Evolutionary conservation across 371 early-diverging fungal species (phyloP), one percentile per base, ranked within the genome.

Genomic region (Mortierella sp.): DNA sequence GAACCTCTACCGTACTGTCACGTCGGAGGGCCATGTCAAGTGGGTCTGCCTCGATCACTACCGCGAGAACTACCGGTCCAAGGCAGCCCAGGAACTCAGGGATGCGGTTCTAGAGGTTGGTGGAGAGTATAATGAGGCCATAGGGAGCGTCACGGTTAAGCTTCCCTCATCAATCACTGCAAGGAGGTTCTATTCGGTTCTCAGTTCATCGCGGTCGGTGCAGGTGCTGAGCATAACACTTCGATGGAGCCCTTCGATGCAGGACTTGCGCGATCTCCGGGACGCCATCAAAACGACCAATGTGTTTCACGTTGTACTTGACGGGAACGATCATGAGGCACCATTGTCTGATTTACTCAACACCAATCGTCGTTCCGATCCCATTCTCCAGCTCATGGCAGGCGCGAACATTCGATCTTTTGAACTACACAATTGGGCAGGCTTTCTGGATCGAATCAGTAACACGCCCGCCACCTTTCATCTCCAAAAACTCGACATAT

Each of bases 281-380:
- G 22, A 44, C 10, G 64, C 68, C 13, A 53, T 77, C 11, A 50
- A 16, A 19, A 24, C 43, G 11, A 61, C 72, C 16, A 39, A 22
- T 26, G 44, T 71, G 29, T 13, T 44, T 14, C n/a, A 47, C 24
- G 22, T 77, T 16, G n/a, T 19, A 2, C n/a, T 76, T 3, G 34
- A 67, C 16, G 67, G 67, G 43, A 22, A 41, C 3, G 8, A 29
- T 11, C 31, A 55, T 14, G 29, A n/a, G 5, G 63, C 67, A 0
- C 68, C 63, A 2, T 34, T 41, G 0, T 11, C 39, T 0, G 65
- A 69, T 31, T 10, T 64, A 2, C 9, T 66, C 45, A 70, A 67
- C 52, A n/a, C 11, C 13, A 4, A 52, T 22, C 71, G 68, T 0
- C 71, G 68, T 10, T 77, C 47, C n/a, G 71, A 61, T 9, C 77